phyloP scores from a whole-genome alignment of 75 land plant genomes.

The Picea glauca region DNA sequence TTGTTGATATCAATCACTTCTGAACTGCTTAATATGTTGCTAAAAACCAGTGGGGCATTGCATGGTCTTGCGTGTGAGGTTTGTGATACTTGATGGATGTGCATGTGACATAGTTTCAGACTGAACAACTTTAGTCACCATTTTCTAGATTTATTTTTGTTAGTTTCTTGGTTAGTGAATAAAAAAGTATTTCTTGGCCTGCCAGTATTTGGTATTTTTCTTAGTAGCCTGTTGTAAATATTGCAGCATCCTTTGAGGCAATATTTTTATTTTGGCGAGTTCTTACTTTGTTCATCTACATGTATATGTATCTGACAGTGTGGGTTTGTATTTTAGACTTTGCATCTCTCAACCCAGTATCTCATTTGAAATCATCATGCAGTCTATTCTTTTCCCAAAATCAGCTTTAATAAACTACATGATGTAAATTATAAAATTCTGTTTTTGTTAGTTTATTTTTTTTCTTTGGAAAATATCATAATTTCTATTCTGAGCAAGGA shows the following conservation, averaged over 20 bases:
- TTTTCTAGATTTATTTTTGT: no score
- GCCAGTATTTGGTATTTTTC: conserved; percentile 4
- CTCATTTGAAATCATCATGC: neutral
- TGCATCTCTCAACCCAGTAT: neutral
- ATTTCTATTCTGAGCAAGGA: no score
- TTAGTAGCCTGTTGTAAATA: conserved; percentile 8
- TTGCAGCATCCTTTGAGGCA: conserved; percentile 3
- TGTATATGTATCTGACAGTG: neutral
- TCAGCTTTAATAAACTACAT: no score
- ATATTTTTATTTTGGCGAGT: neutral
- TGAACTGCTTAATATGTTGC: neutral
- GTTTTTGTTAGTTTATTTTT: no score
- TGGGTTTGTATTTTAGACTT: neutral
- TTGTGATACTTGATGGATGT: conserved; percentile 3
- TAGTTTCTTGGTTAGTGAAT: conserved; percentile 3
- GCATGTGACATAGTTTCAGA: conserved; percentile 4
- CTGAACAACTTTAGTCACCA: neutral
- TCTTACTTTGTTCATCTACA: neutral
- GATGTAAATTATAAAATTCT: no score
- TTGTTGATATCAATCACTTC: neutral
- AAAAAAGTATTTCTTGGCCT: conserved; percentile 2
- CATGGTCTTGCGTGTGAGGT: conserved; percentile 2
- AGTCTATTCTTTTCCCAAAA: neutral
- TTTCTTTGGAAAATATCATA: no score
- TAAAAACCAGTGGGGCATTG: neutral